These are phyloP conservation scores for Vitis hybrid DNA, from an alignment of 177 flowering plant genomes.

Conservation along the genomic window DNA sequence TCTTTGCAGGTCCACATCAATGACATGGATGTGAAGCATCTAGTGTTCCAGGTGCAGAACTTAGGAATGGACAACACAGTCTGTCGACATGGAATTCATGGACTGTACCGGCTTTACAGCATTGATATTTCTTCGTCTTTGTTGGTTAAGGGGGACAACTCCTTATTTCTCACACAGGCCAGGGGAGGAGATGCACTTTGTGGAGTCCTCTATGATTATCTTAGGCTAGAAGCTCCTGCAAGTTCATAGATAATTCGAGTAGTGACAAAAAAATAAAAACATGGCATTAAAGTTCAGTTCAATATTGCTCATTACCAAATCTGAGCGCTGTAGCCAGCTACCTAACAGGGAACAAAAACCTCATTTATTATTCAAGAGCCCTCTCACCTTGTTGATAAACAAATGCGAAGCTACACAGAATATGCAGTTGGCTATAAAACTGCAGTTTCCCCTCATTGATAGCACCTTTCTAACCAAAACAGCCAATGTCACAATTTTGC, in stretches of 20 bases:
- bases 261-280: neutral
- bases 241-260: neutral
- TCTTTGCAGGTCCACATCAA: conserved; percentile 38
- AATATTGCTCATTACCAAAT: neutral
- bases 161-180: conserved; percentile 43
- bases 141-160: conserved; percentile 41
- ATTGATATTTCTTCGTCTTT: conserved; percentile 31
- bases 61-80: conserved; percentile 47
- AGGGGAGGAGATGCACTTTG: conserved; percentile 45
- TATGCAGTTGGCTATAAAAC: too few relatives aligned
- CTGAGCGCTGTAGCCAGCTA: too few relatives aligned
- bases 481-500: too few relatives aligned
- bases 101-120: conserved; percentile 41
- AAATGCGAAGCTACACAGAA: too few relatives aligned
- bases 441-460: too few relatives aligned
- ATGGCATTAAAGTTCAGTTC: neutral
- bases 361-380: too few relatives aligned
- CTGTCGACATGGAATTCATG: conserved; percentile 54
- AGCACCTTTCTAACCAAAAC: too few relatives aligned
- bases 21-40: conserved; percentile 19
- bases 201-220: conserved; percentile 44
- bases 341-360: too few relatives aligned
- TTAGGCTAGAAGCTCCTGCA: conserved; percentile 53
- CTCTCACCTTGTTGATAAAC: too few relatives aligned
- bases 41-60: conserved; percentile 35